These are phyloP conservation scores for Ichthyophthirius multifiliis DNA, from an alignment of 169 alveolate species.

Conservation along the genomic window DNA sequence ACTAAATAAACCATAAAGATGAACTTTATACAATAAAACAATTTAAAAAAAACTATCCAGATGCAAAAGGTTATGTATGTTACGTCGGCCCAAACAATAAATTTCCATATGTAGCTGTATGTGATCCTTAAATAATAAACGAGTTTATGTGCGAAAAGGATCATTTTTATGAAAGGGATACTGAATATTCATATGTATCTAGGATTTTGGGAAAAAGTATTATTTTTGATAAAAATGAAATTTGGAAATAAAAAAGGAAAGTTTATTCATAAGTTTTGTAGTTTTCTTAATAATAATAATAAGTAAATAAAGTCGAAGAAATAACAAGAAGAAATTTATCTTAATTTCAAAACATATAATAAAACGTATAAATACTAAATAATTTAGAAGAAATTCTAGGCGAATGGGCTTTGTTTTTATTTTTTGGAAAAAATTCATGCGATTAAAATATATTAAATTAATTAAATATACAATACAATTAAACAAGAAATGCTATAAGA, in stretches of 20 bases:
- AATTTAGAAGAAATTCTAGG: constrained; percentile 3
- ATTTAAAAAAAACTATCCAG: not conserved
- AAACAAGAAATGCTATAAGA: too few species aligned
- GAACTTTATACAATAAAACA: not conserved
- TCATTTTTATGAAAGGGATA: not conserved
- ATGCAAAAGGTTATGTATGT: not conserved
- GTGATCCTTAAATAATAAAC: not conserved
- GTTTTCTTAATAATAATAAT: not conserved
- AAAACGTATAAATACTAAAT: not conserved
- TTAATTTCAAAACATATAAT: too few species aligned
- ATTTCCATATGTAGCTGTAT: not conserved
- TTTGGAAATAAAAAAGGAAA: not conserved
- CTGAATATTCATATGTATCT: not conserved
- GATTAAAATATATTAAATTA: not conserved
- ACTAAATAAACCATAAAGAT: not conserved
- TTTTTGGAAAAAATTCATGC: not conserved
- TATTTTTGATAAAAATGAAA: not conserved
- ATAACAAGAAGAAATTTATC: not conserved
- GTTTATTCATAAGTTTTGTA: not conserved
- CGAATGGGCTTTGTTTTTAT: not conserved
- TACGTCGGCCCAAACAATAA: not conserved
- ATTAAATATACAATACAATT: too few species aligned
- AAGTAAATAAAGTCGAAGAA: not conserved
- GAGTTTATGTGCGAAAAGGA: not conserved
- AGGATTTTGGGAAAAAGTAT: not conserved